Base-by-base conservation (phyloP, 768 basidiomycete genomes). In the Suillus sp. region DNA sequence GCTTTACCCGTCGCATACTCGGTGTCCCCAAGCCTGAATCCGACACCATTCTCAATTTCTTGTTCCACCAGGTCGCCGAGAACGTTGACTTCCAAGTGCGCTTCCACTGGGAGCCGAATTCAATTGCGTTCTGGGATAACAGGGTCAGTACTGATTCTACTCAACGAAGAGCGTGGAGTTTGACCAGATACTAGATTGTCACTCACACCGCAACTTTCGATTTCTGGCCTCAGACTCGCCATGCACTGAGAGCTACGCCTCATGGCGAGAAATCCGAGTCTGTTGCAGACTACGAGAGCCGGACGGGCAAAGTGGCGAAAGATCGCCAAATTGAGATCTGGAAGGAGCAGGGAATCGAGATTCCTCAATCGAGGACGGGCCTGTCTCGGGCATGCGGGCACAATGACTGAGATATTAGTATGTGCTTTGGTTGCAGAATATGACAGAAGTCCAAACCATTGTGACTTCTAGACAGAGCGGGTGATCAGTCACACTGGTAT, bases 91-190 rank as follows among this genome's bases (percentile, higher is more conserved):
- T 85, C 75, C 90, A 91, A 64, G 87, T 90, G 47, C 86, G 89
- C 64, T 90, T 90, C 82, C 84, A 81, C 65, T 93, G 92, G 92
- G 83, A 89, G 71, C 78, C 80, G 43, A 86, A 92, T 71, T 88
- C 89, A 47, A 78, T 93, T 59, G 92, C 91, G n/a, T 80, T 93
- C 72, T 94, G 93, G 92, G 91, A 94, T 70, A 93, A 93, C 75
- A 81, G 92, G 74, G 90, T 90, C 66, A 43, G 83, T 72, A 10
- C 47, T 22, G 14, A 16, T 45, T 60, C n/a, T 60, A 53, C 13
- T 22, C 35, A 1, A 38, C 5, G 16, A 56, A 50, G 51, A 40
- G 22, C 32, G n/a, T 13, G 10, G 32, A 51, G 57, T n/a, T 53
- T 32, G 25, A 62, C 65, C 53, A 13, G 42, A 47, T 37, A 18